phyloP scores from a whole-genome alignment of 108 stramenopile species.

The Fragilariopsis cylindrus region DNA sequence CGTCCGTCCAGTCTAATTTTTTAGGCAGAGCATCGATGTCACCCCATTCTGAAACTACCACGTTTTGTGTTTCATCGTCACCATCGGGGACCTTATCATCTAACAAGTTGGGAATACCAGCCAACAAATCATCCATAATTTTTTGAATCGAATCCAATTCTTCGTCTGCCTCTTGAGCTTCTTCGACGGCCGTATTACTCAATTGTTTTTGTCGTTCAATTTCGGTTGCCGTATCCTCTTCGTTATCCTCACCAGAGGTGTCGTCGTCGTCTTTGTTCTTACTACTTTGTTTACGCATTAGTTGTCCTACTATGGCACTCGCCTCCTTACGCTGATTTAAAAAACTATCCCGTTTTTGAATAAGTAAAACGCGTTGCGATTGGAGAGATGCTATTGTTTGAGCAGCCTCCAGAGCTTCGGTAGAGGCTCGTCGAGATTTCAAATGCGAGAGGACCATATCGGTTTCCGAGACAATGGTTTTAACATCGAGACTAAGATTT shows the following conservation, averaged over 20 bases:
- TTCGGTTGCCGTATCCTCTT: slow-evolving; percentile 23
- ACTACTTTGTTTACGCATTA: slow-evolving; percentile 50
- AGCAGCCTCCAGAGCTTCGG: slow-evolving; percentile 68
- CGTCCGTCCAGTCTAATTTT: slow-evolving; percentile 74
- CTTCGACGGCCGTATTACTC: slow-evolving; percentile 51
- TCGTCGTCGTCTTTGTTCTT: slow-evolving; percentile 21
- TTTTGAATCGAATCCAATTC: slow-evolving; percentile 70
- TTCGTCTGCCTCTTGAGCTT: slow-evolving; percentile 53
- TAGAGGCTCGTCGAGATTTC: slow-evolving; percentile 70
- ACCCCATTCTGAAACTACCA: slow-evolving; percentile 84
- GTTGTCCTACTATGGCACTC: slow-evolving; percentile 65
- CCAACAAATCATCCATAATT: slow-evolving; percentile 67
- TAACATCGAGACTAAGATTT: slow-evolving; percentile 58
- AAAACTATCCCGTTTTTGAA: slow-evolving; percentile 72
- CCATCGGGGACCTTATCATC: slow-evolving; percentile 92
- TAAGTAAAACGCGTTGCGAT: slow-evolving; percentile 57
- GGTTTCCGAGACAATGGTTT: slow-evolving; percentile 63
- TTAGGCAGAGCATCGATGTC: slow-evolving; percentile 59
- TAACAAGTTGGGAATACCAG: slow-evolving; percentile 90
- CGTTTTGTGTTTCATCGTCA: slow-evolving; percentile 78
- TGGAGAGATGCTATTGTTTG: slow-evolving; percentile 52
- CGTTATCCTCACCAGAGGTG: not conserved
- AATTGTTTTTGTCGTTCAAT: slow-evolving; percentile 63
- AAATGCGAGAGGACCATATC: slow-evolving; percentile 76
- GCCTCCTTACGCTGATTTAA: slow-evolving; percentile 76